These are phyloP conservation scores for Thermochaetoides thermophila DNA, from an alignment of 495 filamentous ascomycete genomes.

Conservation along the genomic window DNA sequence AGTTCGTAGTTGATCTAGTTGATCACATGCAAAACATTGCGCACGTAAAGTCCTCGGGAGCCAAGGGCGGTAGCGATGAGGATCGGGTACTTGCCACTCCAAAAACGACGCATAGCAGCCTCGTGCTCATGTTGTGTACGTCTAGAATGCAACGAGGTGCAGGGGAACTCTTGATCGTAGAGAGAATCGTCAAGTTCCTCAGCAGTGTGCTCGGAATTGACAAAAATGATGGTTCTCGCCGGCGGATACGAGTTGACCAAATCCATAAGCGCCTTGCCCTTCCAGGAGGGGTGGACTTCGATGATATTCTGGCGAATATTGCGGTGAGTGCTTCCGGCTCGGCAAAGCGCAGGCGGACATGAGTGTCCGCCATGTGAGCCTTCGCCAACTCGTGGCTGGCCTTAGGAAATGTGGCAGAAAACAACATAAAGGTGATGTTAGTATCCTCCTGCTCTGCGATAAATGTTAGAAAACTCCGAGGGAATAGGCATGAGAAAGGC, in stretches of 20 bases:
- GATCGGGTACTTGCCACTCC: conserved; percentile 55
- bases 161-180: conserved; percentile 62
- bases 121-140: conserved; percentile 88
- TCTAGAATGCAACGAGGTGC: conserved; percentile 72
- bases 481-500: too few species aligned
- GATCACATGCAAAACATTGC: conserved; percentile 76
- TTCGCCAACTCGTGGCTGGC: conserved; percentile 58
- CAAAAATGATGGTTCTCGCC: conserved; percentile 79
- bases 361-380: conserved; percentile 52
- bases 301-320: conserved; percentile 71
- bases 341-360: conserved; percentile 68
- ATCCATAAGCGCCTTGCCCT: conserved; percentile 58
- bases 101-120: conserved; percentile 81
- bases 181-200: conserved; percentile 80
- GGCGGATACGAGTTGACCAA: conserved; percentile 52
- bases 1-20: conserved; percentile 94
- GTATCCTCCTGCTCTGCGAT: conserved; percentile 63
- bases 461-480: conserved; percentile 4
- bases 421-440: conserved; percentile 72
- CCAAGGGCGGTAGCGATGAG: conserved; percentile 73
- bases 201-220: conserved; percentile 59
- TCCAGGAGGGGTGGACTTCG: conserved; percentile 43
- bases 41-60: conserved; percentile 82
- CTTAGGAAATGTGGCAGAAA: conserved; percentile 85
- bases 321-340: conserved; percentile 59